These are phyloP conservation scores for Yamadazyma scolyti DNA, from an alignment of 805 yeast genomes.

Conservation along the genomic window DNA sequence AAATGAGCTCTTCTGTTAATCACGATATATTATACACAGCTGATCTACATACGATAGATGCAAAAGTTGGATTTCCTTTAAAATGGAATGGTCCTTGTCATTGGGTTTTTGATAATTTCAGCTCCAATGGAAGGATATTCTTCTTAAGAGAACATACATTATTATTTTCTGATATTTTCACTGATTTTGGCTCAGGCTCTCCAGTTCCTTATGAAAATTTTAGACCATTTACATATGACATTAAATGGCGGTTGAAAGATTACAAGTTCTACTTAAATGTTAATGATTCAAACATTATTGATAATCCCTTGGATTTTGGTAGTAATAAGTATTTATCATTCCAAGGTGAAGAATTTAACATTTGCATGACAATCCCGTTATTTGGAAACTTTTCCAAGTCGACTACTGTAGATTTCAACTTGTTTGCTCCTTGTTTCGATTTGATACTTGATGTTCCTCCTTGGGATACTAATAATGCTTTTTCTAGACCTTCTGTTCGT, in stretches of 20 bases:
- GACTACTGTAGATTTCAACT: constrained; percentile 46
- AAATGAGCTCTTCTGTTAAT: constrained; percentile 78
- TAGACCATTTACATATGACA: constrained; percentile 61
- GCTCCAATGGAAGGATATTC: constrained; percentile 56
- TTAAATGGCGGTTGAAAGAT: constrained; percentile 56
- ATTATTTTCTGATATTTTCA: constrained; percentile 63
- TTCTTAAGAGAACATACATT: constrained; percentile 79
- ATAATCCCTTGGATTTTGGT: constrained; percentile 79
- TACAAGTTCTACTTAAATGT: constrained; percentile 70
- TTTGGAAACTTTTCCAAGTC: constrained; percentile 49
- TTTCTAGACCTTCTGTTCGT: constrained; percentile 51
- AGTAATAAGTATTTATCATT: constrained; percentile 77
- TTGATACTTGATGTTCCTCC: constrained; percentile 75
- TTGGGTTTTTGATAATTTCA: constrained; percentile 60
- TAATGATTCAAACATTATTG: constrained; percentile 83
- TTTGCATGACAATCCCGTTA: constrained; percentile 56
- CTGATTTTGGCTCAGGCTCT: constrained; percentile 75
- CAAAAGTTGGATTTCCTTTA: constrained; percentile 66
- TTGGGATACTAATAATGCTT: constrained; percentile 84
- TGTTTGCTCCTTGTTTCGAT: constrained; percentile 57
- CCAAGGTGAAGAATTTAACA: constrained; percentile 54
- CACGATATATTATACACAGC: constrained; percentile 77
- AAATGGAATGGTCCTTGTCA: constrained; percentile 76
- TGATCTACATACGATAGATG: constrained; percentile 49
- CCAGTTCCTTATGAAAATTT: constrained; percentile 71